phyloP scores from a whole-genome alignment of 208 protist species.

The Polymyxa betae region DNA sequence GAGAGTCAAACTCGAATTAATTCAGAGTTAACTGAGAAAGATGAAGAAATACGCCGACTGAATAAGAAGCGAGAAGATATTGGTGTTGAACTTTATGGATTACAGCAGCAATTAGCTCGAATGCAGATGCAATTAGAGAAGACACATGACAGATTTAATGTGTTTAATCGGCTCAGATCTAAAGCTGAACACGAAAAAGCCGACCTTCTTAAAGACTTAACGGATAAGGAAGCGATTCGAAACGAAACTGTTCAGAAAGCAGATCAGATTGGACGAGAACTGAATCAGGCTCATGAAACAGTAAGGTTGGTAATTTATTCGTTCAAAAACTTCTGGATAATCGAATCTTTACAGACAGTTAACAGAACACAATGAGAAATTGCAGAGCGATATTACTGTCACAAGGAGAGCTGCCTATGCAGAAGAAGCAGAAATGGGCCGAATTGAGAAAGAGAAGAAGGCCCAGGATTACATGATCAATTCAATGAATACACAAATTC shows the following conservation, averaged over 20 bases:
- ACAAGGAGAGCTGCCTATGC: conserved; percentile 42
- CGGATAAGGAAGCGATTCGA: background rate
- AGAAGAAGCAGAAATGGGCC: background rate
- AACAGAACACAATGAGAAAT: conserved; percentile 37
- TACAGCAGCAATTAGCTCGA: conserved; percentile 57
- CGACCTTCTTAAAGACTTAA: background rate
- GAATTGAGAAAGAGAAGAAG: conserved; percentile 56
- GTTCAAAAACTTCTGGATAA: too few species aligned
- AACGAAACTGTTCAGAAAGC: background rate
- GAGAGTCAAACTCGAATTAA: background rate
- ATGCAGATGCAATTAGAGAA: conserved; percentile 58
- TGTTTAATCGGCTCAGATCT: background rate
- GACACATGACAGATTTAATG: conserved; percentile 56
- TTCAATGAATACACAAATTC: conserved; percentile 47
- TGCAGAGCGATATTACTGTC: conserved; percentile 48
- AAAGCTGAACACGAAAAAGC: conserved; percentile 50
- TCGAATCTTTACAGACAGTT: too few species aligned
- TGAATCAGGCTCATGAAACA: conserved; percentile 34
- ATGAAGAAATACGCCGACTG: background rate
- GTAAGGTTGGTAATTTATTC: too few species aligned
- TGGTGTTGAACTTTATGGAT: conserved; percentile 56
- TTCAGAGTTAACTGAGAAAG: background rate
- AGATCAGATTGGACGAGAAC: background rate
- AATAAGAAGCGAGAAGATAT: conserved; percentile 18
- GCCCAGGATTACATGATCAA: conserved; percentile 48